Base-by-base conservation (phyloP, 805 yeast genomes). In the Ogataea glucozyma region DNA sequence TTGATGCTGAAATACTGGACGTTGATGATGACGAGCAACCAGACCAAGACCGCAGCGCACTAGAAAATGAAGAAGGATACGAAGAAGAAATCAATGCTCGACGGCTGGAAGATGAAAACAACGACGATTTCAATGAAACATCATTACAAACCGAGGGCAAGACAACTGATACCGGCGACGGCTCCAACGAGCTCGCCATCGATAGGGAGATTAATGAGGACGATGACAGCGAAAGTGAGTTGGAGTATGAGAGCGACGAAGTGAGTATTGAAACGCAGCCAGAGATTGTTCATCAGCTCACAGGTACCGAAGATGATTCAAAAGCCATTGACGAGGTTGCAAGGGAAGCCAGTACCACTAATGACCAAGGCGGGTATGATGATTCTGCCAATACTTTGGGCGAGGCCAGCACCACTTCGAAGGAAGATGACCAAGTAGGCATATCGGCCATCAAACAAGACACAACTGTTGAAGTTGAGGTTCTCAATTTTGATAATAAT, bases 191-290 rank as follows among this genome's bases (percentile, higher is more conserved):
- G n/a, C n/a, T n/a, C n/a, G n/a, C n/a, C n/a, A n/a, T n/a, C n/a
- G n/a, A n/a, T n/a, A n/a, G n/a, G n/a, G n/a, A n/a, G n/a, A n/a
- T n/a, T n/a, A 41, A 37, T 12, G 23, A 30, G 4, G 33, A n/a
- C 4, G 38, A 10, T 23, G 42, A 47, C 19, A 45, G 40, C 39
- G 58, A 62, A 45, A 48, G 66, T 49, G 51, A 57, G 47, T 41
- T 64, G 52, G 57, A 63, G 49, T 49, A 58, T 44, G 59, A 67
- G 49, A 56, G 64, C 41, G 63, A 60, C 24, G 58, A 52, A 22
- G 56, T 48, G 11, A 52, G 46, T 18, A 41, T 51, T 33, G 58
- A 54, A 22, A 40, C 43, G 8, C 30, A 39, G 40, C 20, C 27
- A 17, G 38, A 38, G 33, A 26, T 17, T 17, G 10, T 17, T 8